phyloP scores from a whole-genome alignment of 176 grass and related monocot species.

The Aegilops umbellulata region DNA sequence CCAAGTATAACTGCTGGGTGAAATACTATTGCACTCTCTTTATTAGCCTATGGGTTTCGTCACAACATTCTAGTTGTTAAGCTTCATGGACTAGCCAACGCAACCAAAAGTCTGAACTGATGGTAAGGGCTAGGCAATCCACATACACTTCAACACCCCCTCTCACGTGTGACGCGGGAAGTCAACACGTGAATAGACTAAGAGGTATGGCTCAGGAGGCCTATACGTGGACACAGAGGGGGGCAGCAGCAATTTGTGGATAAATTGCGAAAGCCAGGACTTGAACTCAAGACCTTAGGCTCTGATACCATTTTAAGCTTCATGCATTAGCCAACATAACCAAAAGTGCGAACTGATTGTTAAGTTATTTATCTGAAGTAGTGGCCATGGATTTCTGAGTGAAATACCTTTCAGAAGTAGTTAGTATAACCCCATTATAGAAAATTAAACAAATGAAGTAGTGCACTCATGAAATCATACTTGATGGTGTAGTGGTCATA shows the following conservation, averaged over 20 bases:
- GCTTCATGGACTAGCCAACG: too few species aligned
- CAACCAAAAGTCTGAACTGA: too few species aligned
- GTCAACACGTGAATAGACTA: too few species aligned
- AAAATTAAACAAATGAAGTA: slow-evolving; percentile 4
- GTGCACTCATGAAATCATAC: background rate
- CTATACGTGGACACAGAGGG: too few species aligned
- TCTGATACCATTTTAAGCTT: background rate
- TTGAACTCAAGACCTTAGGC: too few species aligned
- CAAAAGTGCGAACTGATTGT: background rate
- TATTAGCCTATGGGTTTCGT: background rate
- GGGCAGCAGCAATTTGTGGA: too few species aligned
- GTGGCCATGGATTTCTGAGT: background rate
- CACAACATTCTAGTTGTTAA: background rate
- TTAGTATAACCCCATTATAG: background rate
- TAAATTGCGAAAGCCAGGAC: too few species aligned
- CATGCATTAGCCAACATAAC: too few species aligned
- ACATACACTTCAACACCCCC: too few species aligned
- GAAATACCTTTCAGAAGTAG: slow-evolving; percentile 4
- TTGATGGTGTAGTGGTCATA: background rate
- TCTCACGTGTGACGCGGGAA: too few species aligned
- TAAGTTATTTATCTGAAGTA: slow-evolving; percentile 9
- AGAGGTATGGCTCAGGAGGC: too few species aligned
- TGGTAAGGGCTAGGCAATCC: too few species aligned
- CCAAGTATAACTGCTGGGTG: background rate
- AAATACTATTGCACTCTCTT: background rate